Evolutionary conservation across 2,329 filamentous ascomycete genomes (phyloP).

Genomic region (Scleromitrula shiraiana): DNA sequence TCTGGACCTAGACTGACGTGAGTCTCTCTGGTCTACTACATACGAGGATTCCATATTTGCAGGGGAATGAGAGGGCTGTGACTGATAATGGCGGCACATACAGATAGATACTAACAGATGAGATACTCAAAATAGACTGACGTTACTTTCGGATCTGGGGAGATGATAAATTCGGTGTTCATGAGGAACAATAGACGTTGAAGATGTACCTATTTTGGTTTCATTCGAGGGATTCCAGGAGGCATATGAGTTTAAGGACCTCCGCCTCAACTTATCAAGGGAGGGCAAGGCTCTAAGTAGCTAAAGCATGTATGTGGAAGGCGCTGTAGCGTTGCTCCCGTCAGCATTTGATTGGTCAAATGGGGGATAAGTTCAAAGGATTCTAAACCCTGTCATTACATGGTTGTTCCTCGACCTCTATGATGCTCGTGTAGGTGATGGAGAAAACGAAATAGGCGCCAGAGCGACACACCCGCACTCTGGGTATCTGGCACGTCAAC

Average conservation of each 20-base stretch:
- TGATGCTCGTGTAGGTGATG: slow-evolving; percentile 7
- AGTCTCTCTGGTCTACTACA: slow-evolving; percentile 29
- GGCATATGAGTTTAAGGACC: slow-evolving; percentile 23
- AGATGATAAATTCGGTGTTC: slow-evolving; percentile 10
- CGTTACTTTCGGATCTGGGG: slow-evolving; percentile 10
- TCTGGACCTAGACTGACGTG: slow-evolving; percentile 29
- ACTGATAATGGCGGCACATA: slow-evolving; percentile 21
- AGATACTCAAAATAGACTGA: slow-evolving; percentile 12
- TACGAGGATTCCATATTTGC: slow-evolving; percentile 27
- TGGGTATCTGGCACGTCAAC: slow-evolving; percentile 31
- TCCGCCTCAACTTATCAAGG: slow-evolving; percentile 22
- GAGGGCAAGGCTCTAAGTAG: slow-evolving; percentile 24
- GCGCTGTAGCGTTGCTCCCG: slow-evolving; percentile 8
- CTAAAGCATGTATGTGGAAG: slow-evolving; percentile 8
- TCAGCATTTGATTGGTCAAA: slow-evolving; percentile 10
- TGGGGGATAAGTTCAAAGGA: slow-evolving; percentile 7
- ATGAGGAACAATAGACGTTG: slow-evolving; percentile 16
- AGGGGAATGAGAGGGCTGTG: slow-evolving; percentile 23
- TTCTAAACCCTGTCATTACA: slow-evolving; percentile 7
- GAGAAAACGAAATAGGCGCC: slow-evolving; percentile 11
- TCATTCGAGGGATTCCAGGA: slow-evolving; percentile 22
- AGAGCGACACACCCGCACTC: slow-evolving; percentile 21
- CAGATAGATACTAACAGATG: slow-evolving; percentile 15
- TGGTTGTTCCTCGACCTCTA: slow-evolving; percentile 3
- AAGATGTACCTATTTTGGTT: slow-evolving; percentile 26